These are phyloP conservation scores for Fagopyrum esculentum DNA, from an alignment of 148 eudicot species.

Conservation along the genomic window DNA sequence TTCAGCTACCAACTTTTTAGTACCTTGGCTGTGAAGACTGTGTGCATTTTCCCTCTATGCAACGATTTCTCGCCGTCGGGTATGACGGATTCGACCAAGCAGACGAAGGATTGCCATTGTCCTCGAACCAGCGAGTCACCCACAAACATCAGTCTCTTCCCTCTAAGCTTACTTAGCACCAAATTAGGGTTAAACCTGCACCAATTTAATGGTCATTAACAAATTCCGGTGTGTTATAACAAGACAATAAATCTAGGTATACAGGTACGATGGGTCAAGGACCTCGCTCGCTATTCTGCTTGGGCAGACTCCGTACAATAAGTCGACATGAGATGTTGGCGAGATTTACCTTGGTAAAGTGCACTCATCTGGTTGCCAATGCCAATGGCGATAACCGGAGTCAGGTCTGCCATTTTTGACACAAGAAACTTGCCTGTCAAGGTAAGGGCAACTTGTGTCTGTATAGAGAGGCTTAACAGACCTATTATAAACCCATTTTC, in stretches of 20 bases:
- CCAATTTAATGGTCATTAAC: background rate
- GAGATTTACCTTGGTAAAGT: constrained; percentile 55
- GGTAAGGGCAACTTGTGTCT: constrained; percentile 60
- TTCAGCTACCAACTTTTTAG: background rate
- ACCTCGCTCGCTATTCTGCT: too few species aligned
- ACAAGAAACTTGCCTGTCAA: constrained; percentile 79
- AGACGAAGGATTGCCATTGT: constrained; percentile 95
- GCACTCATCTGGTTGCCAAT: constrained; percentile 92
- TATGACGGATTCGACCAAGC: constrained; percentile 56
- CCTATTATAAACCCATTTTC: constrained; percentile 56
- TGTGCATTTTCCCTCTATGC: constrained; percentile 55
- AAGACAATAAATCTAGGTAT: too few species aligned
- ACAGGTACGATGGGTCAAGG: too few species aligned
- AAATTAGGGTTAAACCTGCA: constrained; percentile 60
- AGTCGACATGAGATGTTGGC: too few species aligned
- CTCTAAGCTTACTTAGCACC: constrained; percentile 59
- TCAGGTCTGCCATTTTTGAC: constrained; percentile 67
- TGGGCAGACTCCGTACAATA: too few species aligned
- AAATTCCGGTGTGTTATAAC: background rate
- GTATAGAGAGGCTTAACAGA: constrained; percentile 47
- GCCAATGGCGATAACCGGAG: constrained; percentile 65
- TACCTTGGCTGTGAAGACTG: constrained; percentile 70
- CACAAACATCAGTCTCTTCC: constrained; percentile 89
- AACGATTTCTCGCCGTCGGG: constrained; percentile 59
- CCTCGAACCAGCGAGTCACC: constrained; percentile 90